Percentiles rank a stretch among this genome's conserved stretches.
Conservation (phyloP, 2,329 filamentous ascomycete genomes). For the Neocucurbitaria cava region DNA sequence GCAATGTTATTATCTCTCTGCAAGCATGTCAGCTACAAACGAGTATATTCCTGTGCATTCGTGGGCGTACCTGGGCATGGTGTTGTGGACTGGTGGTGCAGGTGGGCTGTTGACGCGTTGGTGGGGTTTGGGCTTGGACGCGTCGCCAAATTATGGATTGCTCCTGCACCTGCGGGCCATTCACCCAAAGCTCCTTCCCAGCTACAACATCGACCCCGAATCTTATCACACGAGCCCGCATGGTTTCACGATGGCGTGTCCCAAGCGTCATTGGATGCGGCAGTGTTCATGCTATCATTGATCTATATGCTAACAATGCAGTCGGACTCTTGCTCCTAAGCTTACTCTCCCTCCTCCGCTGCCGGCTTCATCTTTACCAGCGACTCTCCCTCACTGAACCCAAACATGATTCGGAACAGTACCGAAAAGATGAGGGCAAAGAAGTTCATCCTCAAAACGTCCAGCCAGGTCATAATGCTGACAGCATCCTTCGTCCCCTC, state of each 20-base stretch:
- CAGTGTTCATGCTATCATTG: neutral
- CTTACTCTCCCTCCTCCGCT: conserved; percentile 1
- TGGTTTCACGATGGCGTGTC: neutral
- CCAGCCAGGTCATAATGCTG: conserved; percentile 35
- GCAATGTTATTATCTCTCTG: conserved; percentile 99
- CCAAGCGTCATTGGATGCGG: neutral
- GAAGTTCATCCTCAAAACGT: conserved; percentile 43
- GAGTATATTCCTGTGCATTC: neutral
- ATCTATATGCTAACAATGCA: conserved; percentile 3
- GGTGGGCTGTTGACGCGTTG: conserved; percentile 42
- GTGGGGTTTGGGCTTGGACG: conserved; percentile 26
- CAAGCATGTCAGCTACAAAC: conserved; percentile 6
- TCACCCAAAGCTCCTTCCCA: neutral
- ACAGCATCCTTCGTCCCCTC: conserved; percentile 42
- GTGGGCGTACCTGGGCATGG: conserved; percentile 46
- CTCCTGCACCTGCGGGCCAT: neutral
- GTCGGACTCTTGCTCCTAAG: conserved; percentile 6
- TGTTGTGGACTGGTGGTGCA: conserved; percentile 31
- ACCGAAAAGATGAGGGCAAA: conserved; percentile 43
- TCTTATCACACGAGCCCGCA: neutral
- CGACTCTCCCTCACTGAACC: conserved; percentile 27
- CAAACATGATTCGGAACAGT: conserved; percentile 42
- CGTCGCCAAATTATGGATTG: conserved; percentile 3
- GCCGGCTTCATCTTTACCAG: conserved; percentile 18
- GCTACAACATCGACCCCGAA: neutral